Evolutionary conservation across 2,329 filamentous ascomycete genomes (phyloP).

Genomic region (Pyrenochaeta sp.): DNA sequence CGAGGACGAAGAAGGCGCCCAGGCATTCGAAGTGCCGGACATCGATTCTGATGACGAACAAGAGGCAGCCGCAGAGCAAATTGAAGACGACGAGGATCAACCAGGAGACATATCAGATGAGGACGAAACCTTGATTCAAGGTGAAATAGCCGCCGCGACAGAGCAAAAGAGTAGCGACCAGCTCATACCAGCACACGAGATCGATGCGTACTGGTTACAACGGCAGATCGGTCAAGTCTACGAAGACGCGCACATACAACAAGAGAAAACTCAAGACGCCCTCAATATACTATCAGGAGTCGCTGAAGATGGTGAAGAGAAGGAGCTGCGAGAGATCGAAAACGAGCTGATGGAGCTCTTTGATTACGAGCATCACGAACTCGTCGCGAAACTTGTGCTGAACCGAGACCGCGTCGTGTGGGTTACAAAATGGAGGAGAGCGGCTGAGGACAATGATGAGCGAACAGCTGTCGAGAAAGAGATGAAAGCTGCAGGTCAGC

Average conservation of each 20-base stretch:
- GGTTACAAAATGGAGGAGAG: slow-evolving; percentile 86
- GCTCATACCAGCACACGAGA: slow-evolving; percentile 81
- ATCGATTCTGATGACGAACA: slow-evolving; percentile 75
- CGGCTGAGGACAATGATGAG: slow-evolving; percentile 77
- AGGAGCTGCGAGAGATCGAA: slow-evolving; percentile 88
- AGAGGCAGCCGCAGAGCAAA: slow-evolving; percentile 66
- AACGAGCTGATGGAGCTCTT: slow-evolving; percentile 99
- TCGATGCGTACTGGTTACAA: slow-evolving; percentile 97
- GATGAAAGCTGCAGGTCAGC: slow-evolving; percentile 87
- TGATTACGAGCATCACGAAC: slow-evolving; percentile 93
- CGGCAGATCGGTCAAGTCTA: slow-evolving; percentile 89
- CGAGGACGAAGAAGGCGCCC: slow-evolving; percentile 74
- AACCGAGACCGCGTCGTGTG: slow-evolving; percentile 96
- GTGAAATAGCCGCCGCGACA: slow-evolving; percentile 57
- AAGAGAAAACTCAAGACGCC: slow-evolving; percentile 88
- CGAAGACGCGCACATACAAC: slow-evolving; percentile 88
- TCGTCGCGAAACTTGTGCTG: slow-evolving; percentile 87
- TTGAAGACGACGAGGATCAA: slow-evolving; percentile 59
- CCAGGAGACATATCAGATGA: slow-evolving; percentile 62
- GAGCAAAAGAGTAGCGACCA: slow-evolving; percentile 57
- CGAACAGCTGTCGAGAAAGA: slow-evolving; percentile 82
- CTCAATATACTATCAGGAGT: slow-evolving; percentile 82
- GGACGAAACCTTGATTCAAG: slow-evolving; percentile 86
- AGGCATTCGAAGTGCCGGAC: slow-evolving; percentile 86
- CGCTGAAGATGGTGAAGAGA: slow-evolving; percentile 79